Conservation (phyloP, 768 basidiomycete species). For the Naganishia kalamii region DNA sequence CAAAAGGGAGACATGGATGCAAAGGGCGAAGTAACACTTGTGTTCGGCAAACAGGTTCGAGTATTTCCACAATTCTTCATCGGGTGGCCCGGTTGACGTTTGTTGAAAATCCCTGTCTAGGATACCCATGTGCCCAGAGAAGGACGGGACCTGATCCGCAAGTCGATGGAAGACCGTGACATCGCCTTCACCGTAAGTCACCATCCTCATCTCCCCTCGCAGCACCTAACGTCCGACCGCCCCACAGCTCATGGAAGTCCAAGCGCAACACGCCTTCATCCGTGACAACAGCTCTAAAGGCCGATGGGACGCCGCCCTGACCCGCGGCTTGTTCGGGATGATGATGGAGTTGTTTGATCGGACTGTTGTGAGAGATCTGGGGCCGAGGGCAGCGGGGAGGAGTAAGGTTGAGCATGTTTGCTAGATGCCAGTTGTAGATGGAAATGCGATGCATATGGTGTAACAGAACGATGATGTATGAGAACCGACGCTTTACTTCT, state of each 20-base stretch:
- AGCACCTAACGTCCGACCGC: too few species aligned
- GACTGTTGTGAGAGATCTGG: slow-evolving; percentile 77
- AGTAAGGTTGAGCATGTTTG: slow-evolving; percentile 73
- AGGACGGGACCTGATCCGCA: slow-evolving; percentile 78
- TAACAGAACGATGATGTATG: background rate
- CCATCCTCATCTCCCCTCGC: too few species aligned
- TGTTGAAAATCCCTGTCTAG: slow-evolving; percentile 45
- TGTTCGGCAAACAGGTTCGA: slow-evolving; percentile 87
- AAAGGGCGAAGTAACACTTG: slow-evolving; percentile 87
- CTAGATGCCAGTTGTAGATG: slow-evolving; percentile 46
- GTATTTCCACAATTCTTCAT: background rate
- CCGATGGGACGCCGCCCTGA: slow-evolving; percentile 90
- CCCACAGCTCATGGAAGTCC: slow-evolving; percentile 79
- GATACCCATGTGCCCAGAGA: slow-evolving; percentile 88
- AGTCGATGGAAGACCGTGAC: slow-evolving; percentile 71
- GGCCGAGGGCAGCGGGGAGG: slow-evolving; percentile 54
- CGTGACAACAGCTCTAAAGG: slow-evolving; percentile 87
- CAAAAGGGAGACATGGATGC: slow-evolving; percentile 65
- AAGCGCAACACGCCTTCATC: slow-evolving; percentile 95
- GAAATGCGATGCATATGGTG: background rate
- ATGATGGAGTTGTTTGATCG: slow-evolving; percentile 93
- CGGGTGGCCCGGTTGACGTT: too few species aligned
- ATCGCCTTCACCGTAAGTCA: slow-evolving; percentile 62
- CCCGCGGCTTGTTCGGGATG: slow-evolving; percentile 67
- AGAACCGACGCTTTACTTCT: background rate